Evolutionary conservation across 2,329 filamentous ascomycete species (phyloP).

Genomic region (Macrophomina pseudophaseolina): DNA sequence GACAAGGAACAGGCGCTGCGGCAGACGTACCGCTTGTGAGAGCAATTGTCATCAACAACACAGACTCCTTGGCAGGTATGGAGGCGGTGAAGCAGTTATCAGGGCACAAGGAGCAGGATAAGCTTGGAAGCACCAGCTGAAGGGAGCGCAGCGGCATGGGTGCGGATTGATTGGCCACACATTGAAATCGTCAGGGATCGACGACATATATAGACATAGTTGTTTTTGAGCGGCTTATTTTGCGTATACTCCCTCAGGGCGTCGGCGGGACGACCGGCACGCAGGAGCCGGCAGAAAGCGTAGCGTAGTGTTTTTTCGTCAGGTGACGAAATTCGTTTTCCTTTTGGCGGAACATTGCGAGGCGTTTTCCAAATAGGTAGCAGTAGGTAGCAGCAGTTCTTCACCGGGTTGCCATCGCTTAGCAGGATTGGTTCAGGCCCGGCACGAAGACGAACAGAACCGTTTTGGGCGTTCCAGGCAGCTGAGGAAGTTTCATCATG

Average conservation of each 20-base stretch:
- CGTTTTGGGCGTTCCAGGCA: slow-evolving; percentile 17
- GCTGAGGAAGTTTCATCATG: slow-evolving; percentile 11
- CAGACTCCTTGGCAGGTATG: neutral
- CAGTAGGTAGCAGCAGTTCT: slow-evolving; percentile 23
- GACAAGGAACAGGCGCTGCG: slow-evolving; percentile 51
- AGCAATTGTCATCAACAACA: neutral
- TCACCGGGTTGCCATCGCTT: slow-evolving; percentile 17
- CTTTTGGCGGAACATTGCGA: slow-evolving; percentile 19
- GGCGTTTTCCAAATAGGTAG: slow-evolving; percentile 25
- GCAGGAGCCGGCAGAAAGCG: slow-evolving; percentile 9
- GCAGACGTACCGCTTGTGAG: slow-evolving; percentile 47
- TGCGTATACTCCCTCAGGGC: slow-evolving; percentile 22
- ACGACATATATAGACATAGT: slow-evolving; percentile 25
- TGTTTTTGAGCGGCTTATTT: slow-evolving; percentile 16
- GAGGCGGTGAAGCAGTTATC: neutral
- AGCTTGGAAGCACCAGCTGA: neutral
- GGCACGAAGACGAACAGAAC: slow-evolving; percentile 19
- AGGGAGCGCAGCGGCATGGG: neutral
- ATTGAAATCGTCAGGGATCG: slow-evolving; percentile 4
- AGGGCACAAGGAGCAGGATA: neutral
- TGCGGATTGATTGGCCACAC: slow-evolving; percentile 6
- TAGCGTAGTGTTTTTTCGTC: slow-evolving; percentile 18
- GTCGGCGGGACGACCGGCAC: slow-evolving; percentile 13
- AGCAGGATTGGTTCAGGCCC: slow-evolving; percentile 14
- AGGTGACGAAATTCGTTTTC: slow-evolving; percentile 11